Conservation (phyloP, 2,329 filamentous ascomycete genomes). For the Microcera coccophila region DNA sequence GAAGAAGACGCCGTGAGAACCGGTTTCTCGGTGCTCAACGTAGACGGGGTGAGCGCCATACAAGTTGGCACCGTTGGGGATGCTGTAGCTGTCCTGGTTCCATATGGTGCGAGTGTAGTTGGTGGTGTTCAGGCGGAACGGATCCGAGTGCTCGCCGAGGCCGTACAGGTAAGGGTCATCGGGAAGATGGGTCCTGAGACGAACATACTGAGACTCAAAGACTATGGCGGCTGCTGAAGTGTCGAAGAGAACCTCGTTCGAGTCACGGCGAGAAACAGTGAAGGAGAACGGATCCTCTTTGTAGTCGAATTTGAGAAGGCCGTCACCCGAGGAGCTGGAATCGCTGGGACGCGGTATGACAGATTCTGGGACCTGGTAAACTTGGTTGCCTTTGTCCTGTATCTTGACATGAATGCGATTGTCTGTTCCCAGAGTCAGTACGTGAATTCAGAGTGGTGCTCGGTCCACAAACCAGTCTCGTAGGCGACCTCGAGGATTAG, state of each 20-base stretch:
- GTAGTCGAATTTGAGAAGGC: constrained; percentile 47
- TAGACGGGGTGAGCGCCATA: constrained; percentile 79
- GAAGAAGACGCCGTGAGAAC: constrained; percentile 70
- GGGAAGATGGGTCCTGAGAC: constrained; percentile 67
- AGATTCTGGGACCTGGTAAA: constrained; percentile 70
- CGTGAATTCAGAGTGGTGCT: background rate
- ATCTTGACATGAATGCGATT: constrained; percentile 70
- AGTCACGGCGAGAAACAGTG: constrained; percentile 44
- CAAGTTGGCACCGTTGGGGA: constrained; percentile 62
- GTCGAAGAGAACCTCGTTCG: constrained; percentile 60
- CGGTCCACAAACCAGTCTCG: constrained; percentile 25
- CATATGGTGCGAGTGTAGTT: constrained; percentile 63
- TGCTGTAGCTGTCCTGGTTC: constrained; percentile 62
- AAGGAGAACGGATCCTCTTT: constrained; percentile 61
- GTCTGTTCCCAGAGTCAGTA: constrained; percentile 32
- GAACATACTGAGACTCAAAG: constrained; percentile 75
- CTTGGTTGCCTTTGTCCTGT: constrained; percentile 62
- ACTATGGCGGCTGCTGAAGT: constrained; percentile 63
- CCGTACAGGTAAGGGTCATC: constrained; percentile 70
- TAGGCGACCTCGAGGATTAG: constrained; percentile 59
- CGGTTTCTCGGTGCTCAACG: constrained; percentile 48
- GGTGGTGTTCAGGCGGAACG: constrained; percentile 63
- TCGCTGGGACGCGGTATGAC: constrained; percentile 55
- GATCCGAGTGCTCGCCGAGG: constrained; percentile 72
- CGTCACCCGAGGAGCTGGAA: constrained; percentile 20